phyloP scores from a whole-genome alignment of 495 filamentous ascomycete species.

The Penicillium egyptiacum region DNA sequence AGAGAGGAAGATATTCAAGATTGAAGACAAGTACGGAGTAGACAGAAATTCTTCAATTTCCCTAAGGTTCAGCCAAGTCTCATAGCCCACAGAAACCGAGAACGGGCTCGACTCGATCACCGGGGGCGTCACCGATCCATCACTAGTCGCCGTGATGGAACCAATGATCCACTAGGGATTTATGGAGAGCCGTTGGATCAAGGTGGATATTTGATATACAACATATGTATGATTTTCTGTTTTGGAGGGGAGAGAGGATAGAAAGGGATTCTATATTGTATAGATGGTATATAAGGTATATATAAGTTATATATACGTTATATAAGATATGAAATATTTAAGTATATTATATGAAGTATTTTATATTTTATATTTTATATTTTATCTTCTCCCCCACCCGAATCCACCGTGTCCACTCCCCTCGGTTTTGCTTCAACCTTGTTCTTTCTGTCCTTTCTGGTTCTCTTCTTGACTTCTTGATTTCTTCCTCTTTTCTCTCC shows the following conservation, averaged over 20 bases:
- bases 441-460: not conserved
- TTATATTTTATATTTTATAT: not conserved
- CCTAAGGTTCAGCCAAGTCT: constrained; percentile 20
- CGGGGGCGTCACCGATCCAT: constrained; percentile 32
- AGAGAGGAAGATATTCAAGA: too few species aligned
- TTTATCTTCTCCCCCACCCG: constrained; percentile 4
- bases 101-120: constrained; percentile 33
- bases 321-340: too few species aligned
- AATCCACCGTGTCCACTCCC: constrained; percentile 12
- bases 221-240: not conserved
- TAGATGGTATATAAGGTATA: constrained; percentile 1
- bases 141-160: constrained; percentile 25
- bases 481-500: not conserved
- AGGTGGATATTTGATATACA: constrained; percentile 3
- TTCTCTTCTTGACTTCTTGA: constrained; percentile 3
- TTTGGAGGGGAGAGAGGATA: not conserved
- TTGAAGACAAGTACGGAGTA: too few species aligned
- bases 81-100: constrained; percentile 12
- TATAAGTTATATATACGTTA: too few species aligned
- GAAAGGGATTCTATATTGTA: not conserved
- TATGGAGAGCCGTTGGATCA: constrained; percentile 34
- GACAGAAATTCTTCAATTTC: not conserved
- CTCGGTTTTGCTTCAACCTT: not conserved
- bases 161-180: constrained; percentile 26
- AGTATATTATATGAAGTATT: not conserved